Evolutionary conservation across 169 alveolate species (phyloP).

Genomic region (Plasmodium knowlesi): DNA sequence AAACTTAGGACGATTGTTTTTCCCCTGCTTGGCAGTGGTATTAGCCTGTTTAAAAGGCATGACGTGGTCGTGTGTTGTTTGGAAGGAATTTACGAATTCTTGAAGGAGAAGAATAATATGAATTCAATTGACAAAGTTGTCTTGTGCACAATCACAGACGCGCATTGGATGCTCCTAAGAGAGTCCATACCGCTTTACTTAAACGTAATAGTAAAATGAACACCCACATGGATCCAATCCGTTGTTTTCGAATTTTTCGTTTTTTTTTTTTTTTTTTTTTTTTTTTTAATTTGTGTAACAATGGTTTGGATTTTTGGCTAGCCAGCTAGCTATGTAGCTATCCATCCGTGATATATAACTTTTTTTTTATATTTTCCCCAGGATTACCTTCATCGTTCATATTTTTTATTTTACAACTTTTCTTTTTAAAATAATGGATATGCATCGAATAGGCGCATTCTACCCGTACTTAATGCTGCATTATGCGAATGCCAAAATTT

Average conservation of each 20-base stretch:
- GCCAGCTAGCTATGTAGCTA: background rate
- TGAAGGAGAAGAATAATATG: conserved; percentile 57
- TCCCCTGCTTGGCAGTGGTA: conserved; percentile 74
- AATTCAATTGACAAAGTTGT: conserved; percentile 61
- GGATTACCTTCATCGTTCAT: background rate
- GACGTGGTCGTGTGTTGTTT: conserved; percentile 71
- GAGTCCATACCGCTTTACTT: conserved; percentile 60
- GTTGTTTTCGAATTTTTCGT: background rate
- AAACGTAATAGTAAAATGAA: conserved; percentile 6
- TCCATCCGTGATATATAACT: background rate
- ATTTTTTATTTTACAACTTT: background rate
- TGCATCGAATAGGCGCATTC: background rate
- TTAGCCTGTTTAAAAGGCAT: conserved; percentile 69
- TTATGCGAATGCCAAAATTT: background rate
- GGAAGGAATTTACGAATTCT: conserved; percentile 72
- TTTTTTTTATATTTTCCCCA: background rate
- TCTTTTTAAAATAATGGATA: background rate
- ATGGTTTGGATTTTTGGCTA: background rate
- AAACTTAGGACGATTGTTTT: conserved; percentile 56
- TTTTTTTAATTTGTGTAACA: background rate
- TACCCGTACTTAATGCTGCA: background rate
- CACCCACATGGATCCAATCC: background rate
- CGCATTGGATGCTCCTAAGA: conserved; percentile 69
- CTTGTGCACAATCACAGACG: conserved; percentile 45
- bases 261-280: background rate